These are phyloP conservation scores for Obelidium mucronatum DNA, from an alignment of 192 early-diverging fungal species.

Conservation along the genomic window DNA sequence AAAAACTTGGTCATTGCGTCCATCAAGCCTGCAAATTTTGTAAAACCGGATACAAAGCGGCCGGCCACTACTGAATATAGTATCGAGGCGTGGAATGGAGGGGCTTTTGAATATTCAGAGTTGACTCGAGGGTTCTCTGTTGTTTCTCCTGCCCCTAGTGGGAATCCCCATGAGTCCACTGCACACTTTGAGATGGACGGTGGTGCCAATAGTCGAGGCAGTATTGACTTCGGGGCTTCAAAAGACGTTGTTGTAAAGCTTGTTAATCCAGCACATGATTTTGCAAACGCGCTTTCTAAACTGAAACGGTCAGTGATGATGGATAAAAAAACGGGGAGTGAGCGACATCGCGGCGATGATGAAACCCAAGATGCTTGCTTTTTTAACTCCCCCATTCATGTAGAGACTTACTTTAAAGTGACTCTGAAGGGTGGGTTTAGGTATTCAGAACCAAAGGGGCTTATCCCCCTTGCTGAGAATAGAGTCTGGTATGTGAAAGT, in stretches of 20 bases:
- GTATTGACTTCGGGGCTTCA: slow-evolving; percentile 45
- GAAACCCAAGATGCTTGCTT: slow-evolving; percentile 8
- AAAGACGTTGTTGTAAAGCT: slow-evolving; percentile 37
- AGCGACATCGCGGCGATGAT: background rate
- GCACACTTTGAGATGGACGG: slow-evolving; percentile 33
- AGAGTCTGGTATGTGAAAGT: slow-evolving; percentile 31
- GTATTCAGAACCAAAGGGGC: slow-evolving; percentile 43
- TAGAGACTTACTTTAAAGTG: slow-evolving; percentile 54
- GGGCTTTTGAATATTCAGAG: slow-evolving; percentile 44
- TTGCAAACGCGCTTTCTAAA: background rate
- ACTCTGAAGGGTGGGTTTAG: slow-evolving; percentile 50
- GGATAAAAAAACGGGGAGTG: background rate
- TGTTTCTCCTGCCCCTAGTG: background rate
- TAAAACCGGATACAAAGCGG: slow-evolving; percentile 36
- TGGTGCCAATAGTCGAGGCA: slow-evolving; percentile 43
- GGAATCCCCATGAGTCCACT: no score
- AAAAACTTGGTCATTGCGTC: slow-evolving; percentile 39
- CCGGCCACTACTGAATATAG: slow-evolving; percentile 45
- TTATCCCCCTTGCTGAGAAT: slow-evolving; percentile 1
- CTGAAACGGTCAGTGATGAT: background rate
- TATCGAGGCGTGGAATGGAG: slow-evolving; percentile 45
- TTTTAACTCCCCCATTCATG: slow-evolving; percentile 32
- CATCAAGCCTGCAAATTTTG: slow-evolving; percentile 39
- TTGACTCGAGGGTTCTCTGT: slow-evolving; percentile 25
- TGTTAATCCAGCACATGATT: slow-evolving; percentile 29